A percentile compares a stretch with the other conserved stretches of the same genome.
phyloP scores from a whole-genome alignment of 2,329 filamentous ascomycete species.

The Leptographium procerum region DNA sequence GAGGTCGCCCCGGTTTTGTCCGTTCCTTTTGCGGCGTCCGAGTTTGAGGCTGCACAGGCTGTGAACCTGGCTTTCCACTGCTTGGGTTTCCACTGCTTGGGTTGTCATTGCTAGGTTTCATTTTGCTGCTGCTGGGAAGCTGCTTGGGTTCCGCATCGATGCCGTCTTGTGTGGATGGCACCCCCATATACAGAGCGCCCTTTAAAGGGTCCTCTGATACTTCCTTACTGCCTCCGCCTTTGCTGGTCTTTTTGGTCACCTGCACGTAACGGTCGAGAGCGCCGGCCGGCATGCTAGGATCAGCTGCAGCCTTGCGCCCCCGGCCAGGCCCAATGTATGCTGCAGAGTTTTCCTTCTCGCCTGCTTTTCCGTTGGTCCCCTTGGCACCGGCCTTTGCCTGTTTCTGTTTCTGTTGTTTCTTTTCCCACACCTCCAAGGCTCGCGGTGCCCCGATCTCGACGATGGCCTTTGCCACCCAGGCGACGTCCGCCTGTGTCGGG shows the following conservation, averaged over 20 bases:
- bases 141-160: neutral
- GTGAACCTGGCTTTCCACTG: neutral
- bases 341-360: neutral
- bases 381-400: constrained; percentile 6
- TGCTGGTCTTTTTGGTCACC: constrained; percentile 19
- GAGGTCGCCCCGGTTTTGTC: neutral
- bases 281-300: constrained; percentile 14
- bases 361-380: neutral
- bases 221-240: no score
- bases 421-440: constrained; percentile 54
- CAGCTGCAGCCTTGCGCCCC: neutral
- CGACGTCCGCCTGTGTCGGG: constrained; percentile 50
- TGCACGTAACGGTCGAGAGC: constrained; percentile 27
- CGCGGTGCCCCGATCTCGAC: constrained; percentile 53
- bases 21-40: neutral
- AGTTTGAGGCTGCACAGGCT: neutral
- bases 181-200: no score
- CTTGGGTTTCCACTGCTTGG: neutral
- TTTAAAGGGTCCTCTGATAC: neutral
- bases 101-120: no score
- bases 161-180: no score
- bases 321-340: neutral
- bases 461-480: constrained; percentile 58
- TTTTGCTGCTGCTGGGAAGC: neutral
- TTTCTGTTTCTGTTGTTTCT: constrained; percentile 18